Percentiles rank a stretch among this genome's conserved stretches.
Evolutionary conservation across 176 grass and related monocot species (phyloP).

Genomic region (Triticum monococcum): DNA sequence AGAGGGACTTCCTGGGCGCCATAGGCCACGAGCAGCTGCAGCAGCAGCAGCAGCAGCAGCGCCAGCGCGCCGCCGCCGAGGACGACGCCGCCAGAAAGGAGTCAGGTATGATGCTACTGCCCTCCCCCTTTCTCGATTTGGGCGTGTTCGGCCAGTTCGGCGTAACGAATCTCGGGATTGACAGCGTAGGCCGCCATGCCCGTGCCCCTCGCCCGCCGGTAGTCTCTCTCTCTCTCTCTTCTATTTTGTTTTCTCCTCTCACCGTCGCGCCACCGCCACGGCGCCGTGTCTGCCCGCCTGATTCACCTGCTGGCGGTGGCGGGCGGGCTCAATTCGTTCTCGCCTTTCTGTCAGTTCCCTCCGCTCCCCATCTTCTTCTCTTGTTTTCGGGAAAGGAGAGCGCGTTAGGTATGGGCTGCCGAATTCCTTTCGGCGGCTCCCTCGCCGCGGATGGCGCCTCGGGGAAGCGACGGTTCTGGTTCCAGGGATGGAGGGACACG

Average conservation of each 20-base stretch:
- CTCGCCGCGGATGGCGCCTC: conserved; percentile 4
- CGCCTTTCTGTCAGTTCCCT: not conserved
- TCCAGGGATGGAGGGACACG: not conserved
- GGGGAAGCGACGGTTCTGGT: conserved; percentile 1
- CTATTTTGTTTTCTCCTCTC: too few relatives aligned
- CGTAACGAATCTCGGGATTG: not conserved
- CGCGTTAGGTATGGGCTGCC: conserved; percentile 2
- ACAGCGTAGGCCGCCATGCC: not conserved
- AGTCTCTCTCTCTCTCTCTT: too few relatives aligned
- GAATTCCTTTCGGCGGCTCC: conserved; percentile 36
- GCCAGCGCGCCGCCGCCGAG: not conserved
- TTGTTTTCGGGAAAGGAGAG: not conserved
- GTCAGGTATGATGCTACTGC: conserved; percentile 48
- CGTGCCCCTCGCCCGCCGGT: not conserved
- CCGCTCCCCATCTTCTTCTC: not conserved
- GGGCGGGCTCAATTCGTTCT: not conserved
- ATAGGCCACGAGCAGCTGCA: conserved; percentile 49
- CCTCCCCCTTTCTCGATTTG: not conserved
- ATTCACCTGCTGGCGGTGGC: not conserved
- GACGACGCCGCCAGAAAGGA: conserved; percentile 39
- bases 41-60: not conserved
- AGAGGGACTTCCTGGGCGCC: conserved; percentile 79
- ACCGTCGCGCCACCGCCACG: not conserved
- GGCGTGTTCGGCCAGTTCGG: not conserved
- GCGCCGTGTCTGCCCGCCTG: not conserved